phyloP scores from a whole-genome alignment of 2,329 filamentous ascomycete genomes.

The Madurella mycetomatis region DNA sequence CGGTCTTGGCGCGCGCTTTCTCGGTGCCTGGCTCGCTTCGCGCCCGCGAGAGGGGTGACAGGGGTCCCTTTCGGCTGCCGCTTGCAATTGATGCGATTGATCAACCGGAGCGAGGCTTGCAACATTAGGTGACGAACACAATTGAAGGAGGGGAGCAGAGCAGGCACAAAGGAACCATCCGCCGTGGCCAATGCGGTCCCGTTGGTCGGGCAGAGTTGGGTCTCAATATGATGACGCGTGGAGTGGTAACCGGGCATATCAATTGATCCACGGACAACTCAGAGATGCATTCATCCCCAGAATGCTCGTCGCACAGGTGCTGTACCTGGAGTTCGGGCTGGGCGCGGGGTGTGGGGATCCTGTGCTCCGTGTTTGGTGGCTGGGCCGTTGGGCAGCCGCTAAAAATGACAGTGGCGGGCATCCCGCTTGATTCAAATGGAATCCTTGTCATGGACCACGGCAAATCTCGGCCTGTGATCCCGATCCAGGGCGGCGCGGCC shows the following conservation, averaged over 20 bases:
- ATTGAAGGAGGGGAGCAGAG: background rate
- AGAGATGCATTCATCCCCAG: background rate
- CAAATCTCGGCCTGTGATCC: no score
- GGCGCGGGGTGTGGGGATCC: background rate
- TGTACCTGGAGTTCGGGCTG: slow-evolving; percentile 9
- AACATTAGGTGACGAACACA: background rate
- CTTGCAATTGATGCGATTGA: background rate
- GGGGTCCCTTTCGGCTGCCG: background rate
- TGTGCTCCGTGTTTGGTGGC: slow-evolving; percentile 13
- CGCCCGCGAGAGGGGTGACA: background rate
- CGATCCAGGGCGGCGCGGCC: no score
- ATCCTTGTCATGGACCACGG: no score
- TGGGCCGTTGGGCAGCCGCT: slow-evolving; percentile 13
- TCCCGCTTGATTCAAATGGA: background rate
- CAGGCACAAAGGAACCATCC: background rate
- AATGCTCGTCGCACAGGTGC: no score
- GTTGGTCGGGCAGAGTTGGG: background rate
- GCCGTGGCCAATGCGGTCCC: background rate
- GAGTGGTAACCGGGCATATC: background rate
- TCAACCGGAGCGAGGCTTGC: background rate
- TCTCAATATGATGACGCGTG: background rate
- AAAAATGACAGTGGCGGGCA: slow-evolving; percentile 15
- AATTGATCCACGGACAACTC: background rate
- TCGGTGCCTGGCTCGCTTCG: slow-evolving; percentile 8
- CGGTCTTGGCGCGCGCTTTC: slow-evolving; percentile 4